These are phyloP conservation scores for Chlorella vulgaris DNA, from an alignment of 139 green algal genomes.

Conservation along the genomic window DNA sequence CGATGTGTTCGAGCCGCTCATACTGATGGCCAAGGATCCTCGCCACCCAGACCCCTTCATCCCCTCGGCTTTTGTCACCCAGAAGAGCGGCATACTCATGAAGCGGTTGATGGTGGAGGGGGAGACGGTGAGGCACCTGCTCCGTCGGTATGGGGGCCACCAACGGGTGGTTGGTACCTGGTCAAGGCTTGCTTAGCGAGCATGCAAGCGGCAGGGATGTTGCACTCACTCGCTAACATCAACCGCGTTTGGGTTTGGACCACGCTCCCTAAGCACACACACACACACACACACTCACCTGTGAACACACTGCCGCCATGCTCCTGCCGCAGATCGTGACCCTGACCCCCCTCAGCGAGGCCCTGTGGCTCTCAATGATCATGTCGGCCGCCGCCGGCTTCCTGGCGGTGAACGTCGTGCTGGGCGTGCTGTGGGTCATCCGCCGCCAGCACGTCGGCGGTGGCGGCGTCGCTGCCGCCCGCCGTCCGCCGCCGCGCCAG, in stretches of 20 bases:
- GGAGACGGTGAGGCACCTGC: conserved; percentile 21
- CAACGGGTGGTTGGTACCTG: too few species aligned
- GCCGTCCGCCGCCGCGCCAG: conserved; percentile 11
- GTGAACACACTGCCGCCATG: background rate
- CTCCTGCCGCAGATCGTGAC: conserved; percentile 2
- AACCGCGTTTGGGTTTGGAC: background rate
- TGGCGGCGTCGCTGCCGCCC: background rate
- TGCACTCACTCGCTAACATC: background rate
- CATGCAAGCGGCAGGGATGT: background rate
- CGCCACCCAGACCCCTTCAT: conserved; percentile 70
- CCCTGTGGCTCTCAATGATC: conserved; percentile 74
- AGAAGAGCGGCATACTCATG: conserved; percentile 74
- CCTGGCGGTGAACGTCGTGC: conserved; percentile 68
- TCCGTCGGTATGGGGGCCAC: too few species aligned
- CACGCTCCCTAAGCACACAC: background rate
- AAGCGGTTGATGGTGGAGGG: conserved; percentile 50
- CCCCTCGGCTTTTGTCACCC: conserved; percentile 78
- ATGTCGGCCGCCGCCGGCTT: conserved; percentile 70
- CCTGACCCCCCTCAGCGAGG: conserved; percentile 38
- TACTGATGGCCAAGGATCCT: conserved; percentile 80
- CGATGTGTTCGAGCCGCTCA: conserved; percentile 66
- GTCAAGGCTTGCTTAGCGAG: background rate
- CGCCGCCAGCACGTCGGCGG: conserved; percentile 43
- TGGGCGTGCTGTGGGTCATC: conserved; percentile 71
- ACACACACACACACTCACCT: background rate